phyloP scores from a whole-genome alignment of 495 filamentous ascomycete genomes.

The Penicillium argentinense region DNA sequence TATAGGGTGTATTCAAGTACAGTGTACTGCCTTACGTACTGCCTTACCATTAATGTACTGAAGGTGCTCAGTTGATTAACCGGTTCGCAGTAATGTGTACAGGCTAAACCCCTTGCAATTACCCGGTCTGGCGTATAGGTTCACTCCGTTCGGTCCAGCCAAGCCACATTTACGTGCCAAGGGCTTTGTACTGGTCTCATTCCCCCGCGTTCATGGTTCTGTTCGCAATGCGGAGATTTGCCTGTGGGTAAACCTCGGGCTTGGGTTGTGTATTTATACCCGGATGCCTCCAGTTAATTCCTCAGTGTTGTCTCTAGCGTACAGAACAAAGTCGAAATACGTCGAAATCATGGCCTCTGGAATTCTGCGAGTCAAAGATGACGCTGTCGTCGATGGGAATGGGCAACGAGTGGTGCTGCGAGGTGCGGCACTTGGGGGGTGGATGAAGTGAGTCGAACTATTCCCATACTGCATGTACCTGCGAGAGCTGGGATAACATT shows the following conservation, averaged over 20 bases:
- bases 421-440: constrained; percentile 49
- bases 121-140: constrained; percentile 3
- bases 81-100: neutral
- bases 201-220: neutral
- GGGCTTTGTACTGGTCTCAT: neutral
- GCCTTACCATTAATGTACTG: no score
- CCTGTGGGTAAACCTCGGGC: neutral
- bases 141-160: neutral
- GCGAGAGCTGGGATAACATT: neutral
- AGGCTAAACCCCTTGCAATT: constrained; percentile 9
- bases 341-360: no score
- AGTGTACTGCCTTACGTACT: no score
- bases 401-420: constrained; percentile 49
- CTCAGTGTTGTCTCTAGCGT: no score
- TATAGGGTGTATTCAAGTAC: no score
- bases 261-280: constrained; percentile 1
- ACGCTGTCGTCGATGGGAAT: constrained; percentile 47
- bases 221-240: no score
- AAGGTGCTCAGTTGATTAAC: neutral
- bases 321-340: constrained; percentile 25
- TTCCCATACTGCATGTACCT: no score
- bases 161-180: neutral
- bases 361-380: constrained; percentile 45
- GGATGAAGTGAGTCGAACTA: constrained; percentile 37
- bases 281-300: no score